phyloP scores from a whole-genome alignment of 768 basidiomycete genomes.

The Mycena rebaudengoi region DNA sequence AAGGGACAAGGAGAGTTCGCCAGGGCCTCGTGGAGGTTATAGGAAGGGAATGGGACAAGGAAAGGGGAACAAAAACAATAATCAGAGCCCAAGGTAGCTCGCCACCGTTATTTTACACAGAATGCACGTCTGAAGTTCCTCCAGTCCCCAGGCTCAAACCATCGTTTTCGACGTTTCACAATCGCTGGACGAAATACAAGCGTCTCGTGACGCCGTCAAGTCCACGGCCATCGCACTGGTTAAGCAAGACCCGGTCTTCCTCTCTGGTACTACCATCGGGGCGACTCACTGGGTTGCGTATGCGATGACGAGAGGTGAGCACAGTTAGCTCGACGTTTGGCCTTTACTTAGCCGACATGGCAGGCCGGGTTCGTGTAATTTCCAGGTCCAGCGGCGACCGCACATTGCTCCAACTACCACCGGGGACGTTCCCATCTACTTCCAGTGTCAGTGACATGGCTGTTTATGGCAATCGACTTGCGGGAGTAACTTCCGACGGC shows the following conservation, averaged over 20 bases:
- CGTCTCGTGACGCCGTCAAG: constrained; percentile 78
- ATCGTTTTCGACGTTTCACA: constrained; percentile 82
- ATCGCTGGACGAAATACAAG: constrained; percentile 76
- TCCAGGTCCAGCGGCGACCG: constrained; percentile 90
- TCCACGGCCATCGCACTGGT: constrained; percentile 92
- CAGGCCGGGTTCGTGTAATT: constrained; percentile 87
- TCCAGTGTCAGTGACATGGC: constrained; percentile 88
- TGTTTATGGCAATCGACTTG: constrained; percentile 81
- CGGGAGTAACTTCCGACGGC: constrained; percentile 88
- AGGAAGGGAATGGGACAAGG: constrained; percentile 43
- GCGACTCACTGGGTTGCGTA: constrained; percentile 94
- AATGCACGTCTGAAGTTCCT: constrained; percentile 14
- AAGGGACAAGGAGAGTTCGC: constrained; percentile 78
- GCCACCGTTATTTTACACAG: neutral
- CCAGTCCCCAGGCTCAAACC: constrained; percentile 69
- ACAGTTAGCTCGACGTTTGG: neutral
- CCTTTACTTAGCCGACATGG: constrained; percentile 4
- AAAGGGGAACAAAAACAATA: constrained; percentile 56
- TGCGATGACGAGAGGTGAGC: constrained; percentile 84
- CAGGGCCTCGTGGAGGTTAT: constrained; percentile 59
- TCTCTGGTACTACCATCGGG: constrained; percentile 88
- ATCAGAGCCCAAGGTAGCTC: constrained; percentile 66
- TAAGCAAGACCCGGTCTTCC: constrained; percentile 84
- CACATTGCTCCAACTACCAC: constrained; percentile 80
- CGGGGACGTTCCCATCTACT: constrained; percentile 61